A percentile compares a stretch with the other conserved stretches of the same genome.
These are phyloP conservation scores for Trapa bicornis DNA, from an alignment of 345 rosid species.

Conservation along the genomic window DNA sequence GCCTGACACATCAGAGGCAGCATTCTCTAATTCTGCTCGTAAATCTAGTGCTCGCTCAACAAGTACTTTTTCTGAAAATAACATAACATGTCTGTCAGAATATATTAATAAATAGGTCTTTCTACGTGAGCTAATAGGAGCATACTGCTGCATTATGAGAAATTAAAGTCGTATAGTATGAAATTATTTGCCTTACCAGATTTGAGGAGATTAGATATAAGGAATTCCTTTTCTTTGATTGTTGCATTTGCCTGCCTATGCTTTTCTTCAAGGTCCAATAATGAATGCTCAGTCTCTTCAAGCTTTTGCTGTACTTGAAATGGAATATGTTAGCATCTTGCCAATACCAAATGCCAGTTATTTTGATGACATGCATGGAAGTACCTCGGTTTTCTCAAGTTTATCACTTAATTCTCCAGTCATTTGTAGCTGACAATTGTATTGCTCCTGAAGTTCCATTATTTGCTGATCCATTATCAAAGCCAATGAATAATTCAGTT, in stretches of 20 bases:
- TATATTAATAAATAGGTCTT: conserved; percentile 1
- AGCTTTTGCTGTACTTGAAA: conserved; percentile 55
- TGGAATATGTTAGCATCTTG: background rate
- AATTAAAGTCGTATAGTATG: background rate
- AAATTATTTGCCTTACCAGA: conserved; percentile 39
- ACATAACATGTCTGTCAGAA: background rate
- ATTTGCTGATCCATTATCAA: conserved; percentile 40
- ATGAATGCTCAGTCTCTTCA: conserved; percentile 65
- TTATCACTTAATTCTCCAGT: conserved; percentile 60
- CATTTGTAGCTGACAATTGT: conserved; percentile 62
- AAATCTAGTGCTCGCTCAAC: conserved; percentile 82
- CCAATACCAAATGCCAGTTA: background rate
- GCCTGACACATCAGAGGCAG: conserved; percentile 74
- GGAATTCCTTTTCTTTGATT: conserved; percentile 82
- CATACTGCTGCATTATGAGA: background rate
- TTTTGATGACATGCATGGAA: background rate
- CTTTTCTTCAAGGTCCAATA: conserved; percentile 90
- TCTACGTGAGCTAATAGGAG: background rate
- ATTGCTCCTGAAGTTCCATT: conserved; percentile 77
- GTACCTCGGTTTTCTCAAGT: conserved; percentile 81
- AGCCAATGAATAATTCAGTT: conserved; percentile 7
- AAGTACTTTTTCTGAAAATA: conserved; percentile 57
- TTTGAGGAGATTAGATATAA: conserved; percentile 74
- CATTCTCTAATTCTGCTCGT: conserved; percentile 71
- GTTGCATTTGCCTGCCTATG: conserved; percentile 86